Base-by-base conservation (phyloP, 805 yeast species). In the Barnettozyma sp. region DNA sequence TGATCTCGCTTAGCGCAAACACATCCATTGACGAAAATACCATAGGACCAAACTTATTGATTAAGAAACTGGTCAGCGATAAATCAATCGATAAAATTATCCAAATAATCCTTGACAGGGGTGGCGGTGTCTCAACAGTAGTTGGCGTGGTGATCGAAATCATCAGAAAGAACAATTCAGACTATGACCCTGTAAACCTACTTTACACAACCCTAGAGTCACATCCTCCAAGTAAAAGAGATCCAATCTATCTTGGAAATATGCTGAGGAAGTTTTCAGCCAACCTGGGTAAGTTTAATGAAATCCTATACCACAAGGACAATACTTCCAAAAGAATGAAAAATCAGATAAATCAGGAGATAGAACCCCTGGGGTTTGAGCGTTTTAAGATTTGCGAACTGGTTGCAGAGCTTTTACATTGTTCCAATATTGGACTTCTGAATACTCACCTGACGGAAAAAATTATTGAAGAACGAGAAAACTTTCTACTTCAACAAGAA, bases 1-100 rank as follows among this genome's bases (percentile, higher is more conserved):
- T 92, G 46, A 83, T 92, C 26, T 83, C 96, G 6, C 84, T 92
- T 20, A 84, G 95, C n/a, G 95, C 97, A 5, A 92, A 90, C 54
- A 86, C 83, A 2, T 88, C 84, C 44, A 77, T 86, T 29, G 69
- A 65, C 41, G 70, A 64, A 31, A 80, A 92, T 33, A 82, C 95
- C 7, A 85, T 92, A 34, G 98, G 98, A 0, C 98, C 98, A 4
- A 92, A 92, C 52, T 82, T 80, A 46, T 67, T 92, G 33, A 86
- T 95, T 2, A 71, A 97, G 40, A 86, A 88, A 54, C 69, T 92
- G 18, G 95, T 86, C 9, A 75, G 86, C 26, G 78, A 78, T 30
- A 66, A 70, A 15, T 71, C 78, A 32, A 68, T 85, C 17, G 63
- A 71, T 24, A 65, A 70, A 31, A 68, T 92, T 45, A 76, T 90